Base-by-base conservation (phyloP, 1,139 yeast species). In the Pichia sp. region DNA sequence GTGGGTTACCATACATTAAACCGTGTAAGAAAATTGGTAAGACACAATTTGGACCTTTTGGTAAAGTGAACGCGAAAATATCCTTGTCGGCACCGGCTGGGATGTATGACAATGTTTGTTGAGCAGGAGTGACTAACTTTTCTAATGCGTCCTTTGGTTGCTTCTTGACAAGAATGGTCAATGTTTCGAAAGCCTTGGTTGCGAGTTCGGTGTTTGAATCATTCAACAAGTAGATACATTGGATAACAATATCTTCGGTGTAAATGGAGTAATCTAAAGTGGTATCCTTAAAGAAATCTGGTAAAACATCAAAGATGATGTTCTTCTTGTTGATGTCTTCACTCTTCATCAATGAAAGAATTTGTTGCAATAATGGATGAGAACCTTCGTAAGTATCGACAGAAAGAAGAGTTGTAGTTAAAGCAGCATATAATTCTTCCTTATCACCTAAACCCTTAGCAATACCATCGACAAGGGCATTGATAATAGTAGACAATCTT, bases 11-110 rank as follows among this genome's bases (percentile, higher is more conserved):
- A 67, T 90, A 89, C 95, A 93, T 88, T 59, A 94, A 78, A 52
- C 98, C 99, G 66, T 93, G 97, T 58, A 90, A 73, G 72, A 94
- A 93, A 47, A 94, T 80, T 24, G 99, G 99, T 58, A 94, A 73
- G 38, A 94, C 69, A 68, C 96, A 84, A 63, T 79, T 82, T 53
- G 97, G 94, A 42, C 98, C 98, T 67, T 77, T 85, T 57, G 96
- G 94, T 47, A 85, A 69, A 31, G 77, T 67, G 67, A 91, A 88
- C 0, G 90, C 97, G 27, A 86, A 81, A 50, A 89, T 68, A 42
- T 85, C 90, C 58, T 76, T 12, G 11, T 38, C 76, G 1, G 84
- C 86, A 21, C 73, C 67, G 22, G 73, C 72, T 34, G 94, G 91
- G 31, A 90, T 79, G 49, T 82, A 67, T 38, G 74, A 75, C 60